phyloP scores from a whole-genome alignment of 345 rosid genomes.

The Cochlearia excelsa region DNA sequence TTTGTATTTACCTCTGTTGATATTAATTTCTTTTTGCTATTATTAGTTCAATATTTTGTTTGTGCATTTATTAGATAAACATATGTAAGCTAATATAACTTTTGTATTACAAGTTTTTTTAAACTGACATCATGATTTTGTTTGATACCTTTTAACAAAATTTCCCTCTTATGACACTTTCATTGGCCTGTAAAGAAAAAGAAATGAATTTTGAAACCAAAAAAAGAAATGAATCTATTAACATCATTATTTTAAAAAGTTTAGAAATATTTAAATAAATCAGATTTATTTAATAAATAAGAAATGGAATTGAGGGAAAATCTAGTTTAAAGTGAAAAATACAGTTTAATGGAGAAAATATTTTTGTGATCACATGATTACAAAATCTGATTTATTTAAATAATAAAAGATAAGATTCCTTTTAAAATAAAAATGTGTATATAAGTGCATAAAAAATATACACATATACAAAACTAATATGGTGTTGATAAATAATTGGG shows the following conservation, averaged over 20 bases:
- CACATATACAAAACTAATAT: slow-evolving; percentile 13
- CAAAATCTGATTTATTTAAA: slow-evolving; percentile 1
- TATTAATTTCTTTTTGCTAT: too few relatives aligned
- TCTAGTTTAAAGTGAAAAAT: background rate
- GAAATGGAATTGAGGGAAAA: background rate
- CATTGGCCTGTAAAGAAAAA: too few relatives aligned
- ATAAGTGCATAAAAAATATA: background rate
- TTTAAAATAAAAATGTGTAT: background rate
- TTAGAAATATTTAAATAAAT: too few relatives aligned
- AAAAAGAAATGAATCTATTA: too few relatives aligned
- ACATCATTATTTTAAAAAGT: too few relatives aligned
- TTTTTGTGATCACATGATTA: background rate
- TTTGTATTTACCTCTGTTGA: too few relatives aligned
- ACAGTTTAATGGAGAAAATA: background rate
- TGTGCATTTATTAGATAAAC: too few relatives aligned
- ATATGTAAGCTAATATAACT: background rate
- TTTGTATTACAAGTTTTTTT: background rate
- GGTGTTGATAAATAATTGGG: slow-evolving; percentile 2
- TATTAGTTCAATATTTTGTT: background rate
- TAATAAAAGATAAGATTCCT: background rate
- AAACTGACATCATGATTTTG: background rate
- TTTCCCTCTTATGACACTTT: background rate
- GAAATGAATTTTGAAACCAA: too few relatives aligned
- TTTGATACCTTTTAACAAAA: background rate
- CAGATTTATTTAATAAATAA: background rate